These are phyloP conservation scores for Ophiocordyceps sinensis DNA, from an alignment of 2,329 filamentous ascomycete species.

Conservation along the genomic window DNA sequence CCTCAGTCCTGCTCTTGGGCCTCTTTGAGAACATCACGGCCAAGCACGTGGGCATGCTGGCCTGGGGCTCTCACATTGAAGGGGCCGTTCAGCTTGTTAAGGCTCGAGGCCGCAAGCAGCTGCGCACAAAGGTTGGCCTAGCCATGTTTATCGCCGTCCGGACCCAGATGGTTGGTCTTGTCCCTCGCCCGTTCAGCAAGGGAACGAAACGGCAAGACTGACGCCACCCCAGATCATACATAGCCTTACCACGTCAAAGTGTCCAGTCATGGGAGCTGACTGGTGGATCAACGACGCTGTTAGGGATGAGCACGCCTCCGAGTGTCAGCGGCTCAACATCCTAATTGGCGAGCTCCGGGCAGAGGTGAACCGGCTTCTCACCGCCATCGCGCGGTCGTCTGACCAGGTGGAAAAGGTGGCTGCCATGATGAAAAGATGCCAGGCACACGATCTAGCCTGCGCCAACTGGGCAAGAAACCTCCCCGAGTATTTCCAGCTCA, in stretches of 20 bases:
- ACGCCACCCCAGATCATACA: slow-evolving; percentile 33
- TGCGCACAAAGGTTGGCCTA: slow-evolving; percentile 36
- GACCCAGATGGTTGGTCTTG: slow-evolving; percentile 38
- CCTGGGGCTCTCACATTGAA: slow-evolving; percentile 51
- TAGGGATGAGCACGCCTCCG: slow-evolving; percentile 31
- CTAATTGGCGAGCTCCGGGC: slow-evolving; percentile 39
- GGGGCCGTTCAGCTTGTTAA: slow-evolving; percentile 48
- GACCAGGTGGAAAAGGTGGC: slow-evolving; percentile 36
- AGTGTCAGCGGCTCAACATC: slow-evolving; percentile 38
- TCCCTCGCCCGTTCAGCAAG: neutral
- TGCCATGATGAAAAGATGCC: slow-evolving; percentile 34
- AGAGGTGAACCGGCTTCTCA: slow-evolving; percentile 36
- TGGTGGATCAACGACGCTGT: slow-evolving; percentile 45
- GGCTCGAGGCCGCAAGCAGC: slow-evolving; percentile 39
- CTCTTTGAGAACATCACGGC: slow-evolving; percentile 47
- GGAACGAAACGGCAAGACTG: neutral
- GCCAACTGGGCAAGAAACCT: slow-evolving; percentile 34
- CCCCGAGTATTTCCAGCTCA: slow-evolving; percentile 34
- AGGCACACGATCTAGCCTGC: slow-evolving; percentile 37
- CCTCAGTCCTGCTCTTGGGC: slow-evolving; percentile 43
- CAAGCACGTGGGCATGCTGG: slow-evolving; percentile 36
- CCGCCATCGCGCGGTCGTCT: slow-evolving; percentile 27
- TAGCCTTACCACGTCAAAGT: slow-evolving; percentile 35
- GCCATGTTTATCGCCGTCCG: slow-evolving; percentile 45
- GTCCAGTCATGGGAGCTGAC: slow-evolving; percentile 37